Evolutionary conservation across 2,329 filamentous ascomycete genomes (phyloP).

Genomic region (Lachnellula subtilissima): DNA sequence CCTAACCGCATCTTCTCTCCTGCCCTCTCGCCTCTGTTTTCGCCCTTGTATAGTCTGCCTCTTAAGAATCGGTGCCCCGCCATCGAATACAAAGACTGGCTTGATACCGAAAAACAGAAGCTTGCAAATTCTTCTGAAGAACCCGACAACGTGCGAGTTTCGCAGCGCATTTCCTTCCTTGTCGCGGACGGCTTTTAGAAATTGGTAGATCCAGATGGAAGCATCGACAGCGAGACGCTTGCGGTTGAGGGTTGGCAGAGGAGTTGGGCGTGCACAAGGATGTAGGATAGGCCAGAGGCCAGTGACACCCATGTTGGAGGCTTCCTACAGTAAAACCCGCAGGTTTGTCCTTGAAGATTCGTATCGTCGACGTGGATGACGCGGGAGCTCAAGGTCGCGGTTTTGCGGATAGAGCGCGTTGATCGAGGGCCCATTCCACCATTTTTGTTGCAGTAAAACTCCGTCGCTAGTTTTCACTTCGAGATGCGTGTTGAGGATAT

Average conservation of each 20-base stretch:
- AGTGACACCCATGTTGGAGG: constrained; percentile 80
- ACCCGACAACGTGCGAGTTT: constrained; percentile 93
- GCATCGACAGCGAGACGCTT: constrained; percentile 96
- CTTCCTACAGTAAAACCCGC: not conserved
- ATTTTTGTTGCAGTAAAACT: constrained; percentile 3
- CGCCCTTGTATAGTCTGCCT: constrained; percentile 80
- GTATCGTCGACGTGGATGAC: not conserved
- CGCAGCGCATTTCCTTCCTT: constrained; percentile 96
- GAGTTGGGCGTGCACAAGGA: constrained; percentile 91
- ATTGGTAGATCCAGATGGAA: constrained; percentile 99
- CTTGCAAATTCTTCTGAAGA: constrained; percentile 98
- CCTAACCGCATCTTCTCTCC: constrained; percentile 84
- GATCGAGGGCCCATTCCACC: constrained; percentile 4
- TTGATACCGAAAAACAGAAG: constrained; percentile 93
- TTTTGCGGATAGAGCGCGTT: not conserved
- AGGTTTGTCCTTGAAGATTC: not conserved
- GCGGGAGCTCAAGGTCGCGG: constrained; percentile 6
- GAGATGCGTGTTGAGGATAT: not conserved
- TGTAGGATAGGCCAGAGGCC: constrained; percentile 95
- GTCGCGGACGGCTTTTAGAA: constrained; percentile 96
- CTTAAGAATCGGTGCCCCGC: constrained; percentile 86
- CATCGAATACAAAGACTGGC: constrained; percentile 97
- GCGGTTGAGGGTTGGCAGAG: constrained; percentile 91
- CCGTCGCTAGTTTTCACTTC: not conserved
- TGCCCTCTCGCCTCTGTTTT: constrained; percentile 76